Percentiles rank a stretch among this genome's conserved stretches.
Conservation (phyloP, 106 monocot genomes). For the Phalaenopsis equestris region DNA sequence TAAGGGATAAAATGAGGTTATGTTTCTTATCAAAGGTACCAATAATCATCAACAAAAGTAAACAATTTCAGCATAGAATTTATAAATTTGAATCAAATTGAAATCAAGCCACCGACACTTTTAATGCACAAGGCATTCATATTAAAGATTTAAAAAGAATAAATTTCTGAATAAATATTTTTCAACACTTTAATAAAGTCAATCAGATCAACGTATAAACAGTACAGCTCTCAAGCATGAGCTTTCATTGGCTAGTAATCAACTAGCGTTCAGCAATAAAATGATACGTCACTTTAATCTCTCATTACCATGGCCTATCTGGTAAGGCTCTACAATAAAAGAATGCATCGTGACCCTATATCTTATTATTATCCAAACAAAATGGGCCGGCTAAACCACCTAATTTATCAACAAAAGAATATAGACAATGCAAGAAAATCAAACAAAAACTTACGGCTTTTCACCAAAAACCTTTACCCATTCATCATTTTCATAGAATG, state of each 20-base stretch:
- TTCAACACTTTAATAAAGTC: neutral
- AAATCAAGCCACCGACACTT: too few species aligned
- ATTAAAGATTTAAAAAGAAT: neutral
- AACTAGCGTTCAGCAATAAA: neutral
- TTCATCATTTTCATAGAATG: slow-evolving; percentile 76
- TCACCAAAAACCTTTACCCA: slow-evolving; percentile 59
- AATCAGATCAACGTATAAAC: neutral
- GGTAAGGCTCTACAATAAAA: neutral
- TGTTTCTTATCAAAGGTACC: too few species aligned
- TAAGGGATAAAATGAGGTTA: neutral
- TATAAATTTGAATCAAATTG: too few species aligned
- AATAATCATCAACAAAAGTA: too few species aligned
- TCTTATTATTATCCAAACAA: neutral
- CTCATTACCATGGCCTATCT: neutral
- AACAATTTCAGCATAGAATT: too few species aligned
- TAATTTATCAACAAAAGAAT: neutral
- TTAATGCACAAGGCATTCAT: neutral
- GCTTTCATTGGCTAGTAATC: neutral
- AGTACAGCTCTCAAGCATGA: neutral
- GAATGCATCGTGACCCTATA: neutral
- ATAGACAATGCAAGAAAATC: neutral
- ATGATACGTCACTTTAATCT: neutral
- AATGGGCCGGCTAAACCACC: neutral
- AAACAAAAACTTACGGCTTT: slow-evolving; percentile 58
- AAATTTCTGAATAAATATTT: neutral